Conservation (phyloP, 1,284 basidiomycete genomes). For the Takashimella tepidaria region DNA sequence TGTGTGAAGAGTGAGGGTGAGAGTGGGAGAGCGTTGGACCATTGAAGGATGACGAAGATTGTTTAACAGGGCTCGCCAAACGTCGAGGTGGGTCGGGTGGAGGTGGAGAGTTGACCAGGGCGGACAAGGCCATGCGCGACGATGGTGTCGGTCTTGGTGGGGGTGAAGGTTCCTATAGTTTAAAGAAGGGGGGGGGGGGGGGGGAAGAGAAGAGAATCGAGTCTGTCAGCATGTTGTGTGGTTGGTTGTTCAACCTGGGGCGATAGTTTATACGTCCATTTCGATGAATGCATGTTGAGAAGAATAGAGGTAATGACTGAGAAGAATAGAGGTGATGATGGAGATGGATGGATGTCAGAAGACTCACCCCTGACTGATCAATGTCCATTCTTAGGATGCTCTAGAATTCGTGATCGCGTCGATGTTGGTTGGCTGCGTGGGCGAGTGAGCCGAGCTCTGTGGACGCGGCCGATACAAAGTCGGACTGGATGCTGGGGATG, state of each 20-base stretch:
- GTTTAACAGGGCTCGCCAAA: background rate
- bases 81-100: conserved; percentile 13
- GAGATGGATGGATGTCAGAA: conserved; percentile 1
- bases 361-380: conserved; percentile 12
- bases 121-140: conserved; percentile 36
- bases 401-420: conserved; percentile 9
- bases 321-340: conserved; percentile 1
- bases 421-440: conserved; percentile 8
- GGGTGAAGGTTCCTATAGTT: conserved; percentile 1
- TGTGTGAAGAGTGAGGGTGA: background rate
- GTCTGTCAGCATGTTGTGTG: background rate
- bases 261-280: too few species aligned
- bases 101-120: conserved; percentile 38
- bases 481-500: conserved; percentile 5
- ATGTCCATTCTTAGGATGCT: conserved; percentile 2
- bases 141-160: conserved; percentile 22
- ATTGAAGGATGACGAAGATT: background rate
- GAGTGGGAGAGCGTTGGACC: background rate
- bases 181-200: conserved; percentile 4
- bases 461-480: background rate
- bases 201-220: conserved; percentile 1
- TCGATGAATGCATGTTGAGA: too few species aligned
- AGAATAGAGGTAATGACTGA: background rate
- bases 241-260: background rate
- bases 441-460: conserved; percentile 9